Conservation (phyloP, 75 land plant species). For the Cupressus sempervirens region DNA sequence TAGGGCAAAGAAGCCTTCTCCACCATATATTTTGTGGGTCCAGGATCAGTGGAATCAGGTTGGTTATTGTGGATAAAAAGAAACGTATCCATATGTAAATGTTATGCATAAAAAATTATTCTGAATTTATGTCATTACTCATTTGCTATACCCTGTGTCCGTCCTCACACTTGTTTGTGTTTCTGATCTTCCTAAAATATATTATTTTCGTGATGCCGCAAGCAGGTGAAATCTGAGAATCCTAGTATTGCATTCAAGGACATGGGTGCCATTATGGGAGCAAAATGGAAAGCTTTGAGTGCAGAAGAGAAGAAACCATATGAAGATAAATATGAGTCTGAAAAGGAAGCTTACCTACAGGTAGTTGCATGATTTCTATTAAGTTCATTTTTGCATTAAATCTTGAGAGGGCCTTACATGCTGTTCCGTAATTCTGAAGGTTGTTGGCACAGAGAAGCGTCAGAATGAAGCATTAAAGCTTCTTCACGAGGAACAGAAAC, state of each 20-base stretch:
- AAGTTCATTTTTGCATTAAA: not conserved
- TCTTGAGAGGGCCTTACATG: not conserved
- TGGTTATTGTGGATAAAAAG: not conserved
- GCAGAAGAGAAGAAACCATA: slow-evolving; percentile 92
- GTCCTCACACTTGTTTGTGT: too few relatives aligned
- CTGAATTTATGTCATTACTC: not conserved
- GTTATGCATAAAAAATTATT: not conserved
- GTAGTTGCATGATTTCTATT: slow-evolving; percentile 7
- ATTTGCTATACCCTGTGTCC: not conserved
- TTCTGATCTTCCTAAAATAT: not conserved
- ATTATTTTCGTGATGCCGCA: not conserved
- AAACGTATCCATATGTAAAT: not conserved
- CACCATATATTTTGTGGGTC: slow-evolving; percentile 73
- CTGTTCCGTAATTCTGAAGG: slow-evolving; percentile 26
- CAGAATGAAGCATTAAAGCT: slow-evolving; percentile 79
- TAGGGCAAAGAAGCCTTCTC: slow-evolving; percentile 59
- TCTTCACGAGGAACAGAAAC: slow-evolving; percentile 75
- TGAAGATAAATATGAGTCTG: slow-evolving; percentile 67
- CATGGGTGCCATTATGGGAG: slow-evolving; percentile 59
- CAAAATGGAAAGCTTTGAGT: slow-evolving; percentile 72
- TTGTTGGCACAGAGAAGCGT: slow-evolving; percentile 75
- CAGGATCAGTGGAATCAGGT: slow-evolving; percentile 91
- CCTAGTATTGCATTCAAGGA: slow-evolving; percentile 69
- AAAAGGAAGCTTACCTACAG: slow-evolving; percentile 65
- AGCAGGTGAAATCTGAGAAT: slow-evolving; percentile 65